Conservation (phyloP, 192 early-diverging fungal species). For the Gamsiella multidivaricata region DNA sequence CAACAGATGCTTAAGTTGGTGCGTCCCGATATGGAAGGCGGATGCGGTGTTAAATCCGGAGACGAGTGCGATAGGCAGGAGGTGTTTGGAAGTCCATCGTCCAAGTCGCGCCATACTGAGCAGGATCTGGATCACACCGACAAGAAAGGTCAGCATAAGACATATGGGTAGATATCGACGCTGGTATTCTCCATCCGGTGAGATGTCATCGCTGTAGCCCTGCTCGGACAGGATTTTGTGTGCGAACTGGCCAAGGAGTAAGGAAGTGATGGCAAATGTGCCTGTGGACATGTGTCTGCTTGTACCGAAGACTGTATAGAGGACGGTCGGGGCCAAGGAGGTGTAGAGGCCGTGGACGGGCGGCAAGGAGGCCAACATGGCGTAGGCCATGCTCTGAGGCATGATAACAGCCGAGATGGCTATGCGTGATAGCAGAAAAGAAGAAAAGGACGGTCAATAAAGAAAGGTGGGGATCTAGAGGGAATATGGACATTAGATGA, state of each 20-base stretch:
- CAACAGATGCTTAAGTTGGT: slow-evolving; percentile 43
- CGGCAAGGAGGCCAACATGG: slow-evolving; percentile 53
- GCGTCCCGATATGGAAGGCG: slow-evolving; percentile 52
- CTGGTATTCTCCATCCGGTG: slow-evolving; percentile 30
- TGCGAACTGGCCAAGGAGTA: slow-evolving; percentile 50
- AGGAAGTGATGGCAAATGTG: slow-evolving; percentile 54
- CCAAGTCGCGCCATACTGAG: slow-evolving; percentile 51
- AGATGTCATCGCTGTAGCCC: slow-evolving; percentile 12
- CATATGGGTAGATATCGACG: slow-evolving; percentile 37
- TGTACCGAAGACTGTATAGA: slow-evolving; percentile 51
- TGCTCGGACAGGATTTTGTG: slow-evolving; percentile 39
- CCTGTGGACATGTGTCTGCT: slow-evolving; percentile 56
- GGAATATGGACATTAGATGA: too few relatives aligned
- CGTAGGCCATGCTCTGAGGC: slow-evolving; percentile 59
- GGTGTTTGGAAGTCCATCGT: slow-evolving; percentile 38
- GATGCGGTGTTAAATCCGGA: slow-evolving; percentile 55
- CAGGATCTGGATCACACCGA: slow-evolving; percentile 47
- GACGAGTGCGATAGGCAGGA: slow-evolving; percentile 41
- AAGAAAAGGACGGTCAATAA: not conserved
- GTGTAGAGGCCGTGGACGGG: slow-evolving; percentile 57
- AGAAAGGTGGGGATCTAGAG: too few relatives aligned
- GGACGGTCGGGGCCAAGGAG: slow-evolving; percentile 36
- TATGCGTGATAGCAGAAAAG: slow-evolving; percentile 1
- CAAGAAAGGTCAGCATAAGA: slow-evolving; percentile 42
- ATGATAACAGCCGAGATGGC: slow-evolving; percentile 55